These are phyloP conservation scores for Dendrobium nobile DNA, from an alignment of 106 monocot genomes.

Conservation along the genomic window DNA sequence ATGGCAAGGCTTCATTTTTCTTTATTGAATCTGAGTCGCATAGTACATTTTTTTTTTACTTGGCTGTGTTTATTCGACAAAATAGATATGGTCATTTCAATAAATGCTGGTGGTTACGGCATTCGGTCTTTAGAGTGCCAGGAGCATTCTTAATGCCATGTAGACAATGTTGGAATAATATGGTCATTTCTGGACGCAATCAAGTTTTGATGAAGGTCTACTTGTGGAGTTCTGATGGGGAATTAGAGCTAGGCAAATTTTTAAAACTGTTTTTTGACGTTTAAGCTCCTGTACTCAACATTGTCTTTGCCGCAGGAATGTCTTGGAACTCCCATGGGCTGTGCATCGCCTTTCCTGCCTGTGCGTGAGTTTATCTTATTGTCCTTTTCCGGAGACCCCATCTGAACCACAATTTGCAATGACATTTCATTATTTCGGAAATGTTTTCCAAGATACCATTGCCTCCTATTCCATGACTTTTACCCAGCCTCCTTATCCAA, in stretches of 20 bases:
- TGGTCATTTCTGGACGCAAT: constrained; percentile 10
- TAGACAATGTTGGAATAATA: not conserved
- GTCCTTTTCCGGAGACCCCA: constrained; percentile 43
- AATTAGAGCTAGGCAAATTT: constrained; percentile 23
- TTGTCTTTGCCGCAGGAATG: constrained; percentile 98
- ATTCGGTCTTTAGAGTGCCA: not conserved
- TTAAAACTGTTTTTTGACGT: constrained; percentile 26
- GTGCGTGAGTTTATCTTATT: constrained; percentile 48
- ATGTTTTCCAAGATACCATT: constrained; percentile 41
- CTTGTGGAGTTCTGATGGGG: constrained; percentile 23
- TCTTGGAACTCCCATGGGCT: constrained; percentile 55
- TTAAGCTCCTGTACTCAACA: constrained; percentile 60
- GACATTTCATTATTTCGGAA: constrained; percentile 59
- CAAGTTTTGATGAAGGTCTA: constrained; percentile 3
- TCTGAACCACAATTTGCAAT: constrained; percentile 49
- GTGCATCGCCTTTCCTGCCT: constrained; percentile 56
- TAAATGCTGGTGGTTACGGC: not conserved
- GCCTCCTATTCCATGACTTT: constrained; percentile 52
- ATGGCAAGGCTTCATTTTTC: not conserved
- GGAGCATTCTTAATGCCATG: not conserved
- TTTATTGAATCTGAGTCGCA: not conserved
- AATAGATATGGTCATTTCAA: not conserved
- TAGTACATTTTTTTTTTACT: not conserved
- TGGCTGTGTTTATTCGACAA: not conserved
- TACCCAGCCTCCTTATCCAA: constrained; percentile 35